These are phyloP conservation scores for Aspergillus saccharolyticus DNA, from an alignment of 495 filamentous ascomycete species.

Conservation along the genomic window DNA sequence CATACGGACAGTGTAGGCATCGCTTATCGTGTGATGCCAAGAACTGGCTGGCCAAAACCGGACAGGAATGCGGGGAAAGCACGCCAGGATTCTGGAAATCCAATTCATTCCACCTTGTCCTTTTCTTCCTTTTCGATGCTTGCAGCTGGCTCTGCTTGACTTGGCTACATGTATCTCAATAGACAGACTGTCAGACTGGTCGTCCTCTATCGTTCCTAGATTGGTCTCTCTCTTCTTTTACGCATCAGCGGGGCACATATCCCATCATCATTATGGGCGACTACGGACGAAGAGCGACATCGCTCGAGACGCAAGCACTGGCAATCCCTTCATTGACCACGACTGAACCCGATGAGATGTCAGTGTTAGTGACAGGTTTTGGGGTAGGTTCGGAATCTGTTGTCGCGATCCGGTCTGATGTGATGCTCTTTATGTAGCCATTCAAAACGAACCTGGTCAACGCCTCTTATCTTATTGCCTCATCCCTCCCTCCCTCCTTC, in stretches of 20 bases:
- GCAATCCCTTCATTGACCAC: constrained; percentile 15
- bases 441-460: constrained; percentile 65
- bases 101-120: not conserved
- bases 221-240: no score
- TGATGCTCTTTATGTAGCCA: constrained; percentile 42
- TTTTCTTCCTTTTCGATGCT: not conserved
- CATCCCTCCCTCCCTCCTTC: constrained; percentile 38
- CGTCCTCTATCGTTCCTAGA: no score
- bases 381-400: constrained; percentile 47
- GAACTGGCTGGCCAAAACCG: not conserved
- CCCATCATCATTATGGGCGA: constrained; percentile 40
- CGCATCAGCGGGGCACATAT: not conserved
- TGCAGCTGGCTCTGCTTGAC: not conserved
- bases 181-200: no score
- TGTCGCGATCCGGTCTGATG: not conserved
- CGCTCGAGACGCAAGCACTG: constrained; percentile 13
- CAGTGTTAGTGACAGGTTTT: constrained; percentile 68
- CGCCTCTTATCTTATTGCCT: constrained; percentile 66
- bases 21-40: not conserved
- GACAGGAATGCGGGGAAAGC: not conserved
- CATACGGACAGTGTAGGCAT: no score
- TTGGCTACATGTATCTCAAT: no score
- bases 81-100: not conserved
- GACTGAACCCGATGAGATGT: constrained; percentile 44
- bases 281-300: constrained; percentile 25